These are phyloP conservation scores for Omphalotus olearius DNA, from an alignment of 1,284 basidiomycete genomes.

Conservation along the genomic window DNA sequence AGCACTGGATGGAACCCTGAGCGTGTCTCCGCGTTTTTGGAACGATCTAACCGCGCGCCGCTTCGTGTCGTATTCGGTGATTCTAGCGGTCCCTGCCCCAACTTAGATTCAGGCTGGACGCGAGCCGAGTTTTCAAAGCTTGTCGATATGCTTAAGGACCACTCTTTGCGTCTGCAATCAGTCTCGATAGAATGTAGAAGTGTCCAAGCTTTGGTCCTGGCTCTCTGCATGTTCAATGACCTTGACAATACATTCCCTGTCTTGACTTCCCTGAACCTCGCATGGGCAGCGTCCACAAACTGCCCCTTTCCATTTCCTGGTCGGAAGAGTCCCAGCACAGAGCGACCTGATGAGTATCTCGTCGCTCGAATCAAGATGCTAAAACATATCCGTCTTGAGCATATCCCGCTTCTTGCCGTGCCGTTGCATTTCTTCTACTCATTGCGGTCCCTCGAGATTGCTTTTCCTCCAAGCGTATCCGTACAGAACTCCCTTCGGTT, in stretches of 20 bases:
- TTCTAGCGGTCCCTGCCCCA: no score
- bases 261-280: conserved; percentile 29
- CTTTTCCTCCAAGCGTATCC: conserved; percentile 25
- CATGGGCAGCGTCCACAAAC: conserved; percentile 18
- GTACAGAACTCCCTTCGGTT: conserved; percentile 4
- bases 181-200: conserved; percentile 31
- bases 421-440: conserved; percentile 31
- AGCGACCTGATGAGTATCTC: conserved; percentile 15
- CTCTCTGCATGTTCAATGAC: conserved; percentile 21
- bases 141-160: conserved; percentile 20
- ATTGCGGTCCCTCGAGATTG: conserved; percentile 32
- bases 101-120: conserved; percentile 15
- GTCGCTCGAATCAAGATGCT: conserved; percentile 15
- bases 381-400: conserved; percentile 33
- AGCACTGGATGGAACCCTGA: conserved; percentile 22
- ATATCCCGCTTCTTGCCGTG: conserved; percentile 35
- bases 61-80: conserved; percentile 27
- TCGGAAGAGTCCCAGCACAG: conserved; percentile 20
- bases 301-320: conserved; percentile 19
- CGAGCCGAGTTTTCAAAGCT: conserved; percentile 16
- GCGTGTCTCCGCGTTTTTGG: conserved; percentile 28
- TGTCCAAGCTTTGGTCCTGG: conserved; percentile 20
- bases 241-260: conserved; percentile 20
- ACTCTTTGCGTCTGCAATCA: conserved; percentile 27
- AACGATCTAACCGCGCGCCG: conserved; percentile 29